phyloP scores from a whole-genome alignment of 1,284 basidiomycete genomes.

The Heterobasidion irregulare region DNA sequence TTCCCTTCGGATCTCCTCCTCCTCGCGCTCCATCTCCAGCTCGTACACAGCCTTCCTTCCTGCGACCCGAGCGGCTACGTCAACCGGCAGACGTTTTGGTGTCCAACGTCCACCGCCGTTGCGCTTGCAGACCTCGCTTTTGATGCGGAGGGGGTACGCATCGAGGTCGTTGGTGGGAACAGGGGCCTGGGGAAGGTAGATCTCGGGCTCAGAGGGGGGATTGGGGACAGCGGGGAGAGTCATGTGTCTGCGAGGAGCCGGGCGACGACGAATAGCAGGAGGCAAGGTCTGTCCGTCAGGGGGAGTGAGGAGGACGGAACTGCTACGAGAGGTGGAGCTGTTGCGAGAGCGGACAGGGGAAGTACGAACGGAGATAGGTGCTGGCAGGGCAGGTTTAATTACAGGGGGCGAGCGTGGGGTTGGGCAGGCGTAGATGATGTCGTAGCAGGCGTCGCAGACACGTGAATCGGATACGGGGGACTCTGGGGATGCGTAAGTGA shows the following conservation, averaged over 20 bases:
- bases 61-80: slow-evolving; percentile 37
- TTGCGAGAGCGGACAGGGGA: neutral
- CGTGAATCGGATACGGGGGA: slow-evolving; percentile 44
- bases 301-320: slow-evolving; percentile 23
- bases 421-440: slow-evolving; percentile 51
- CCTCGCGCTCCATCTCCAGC: slow-evolving; percentile 51
- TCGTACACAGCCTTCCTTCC: slow-evolving; percentile 60
- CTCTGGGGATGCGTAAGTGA: slow-evolving; percentile 40
- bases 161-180: slow-evolving; percentile 37
- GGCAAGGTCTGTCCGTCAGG: slow-evolving; percentile 23
- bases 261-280: slow-evolving; percentile 18
- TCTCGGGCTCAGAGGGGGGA: slow-evolving; percentile 20
- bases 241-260: slow-evolving; percentile 19
- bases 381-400: slow-evolving; percentile 25
- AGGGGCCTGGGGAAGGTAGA: slow-evolving; percentile 22
- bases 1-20: slow-evolving; percentile 31
- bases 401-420: slow-evolving; percentile 31
- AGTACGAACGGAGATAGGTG: neutral
- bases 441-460: slow-evolving; percentile 68
- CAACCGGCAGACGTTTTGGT: slow-evolving; percentile 42
- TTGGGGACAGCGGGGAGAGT: slow-evolving; percentile 12
- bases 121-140: slow-evolving; percentile 62
- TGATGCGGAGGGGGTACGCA: slow-evolving; percentile 56
- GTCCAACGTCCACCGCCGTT: slow-evolving; percentile 70
- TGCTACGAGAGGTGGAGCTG: slow-evolving; percentile 8